Percentiles rank a stretch among this genome's conserved stretches.
Evolutionary conservation across 176 grass and related monocot species (phyloP).

Genomic region (Thalia dealbata): DNA sequence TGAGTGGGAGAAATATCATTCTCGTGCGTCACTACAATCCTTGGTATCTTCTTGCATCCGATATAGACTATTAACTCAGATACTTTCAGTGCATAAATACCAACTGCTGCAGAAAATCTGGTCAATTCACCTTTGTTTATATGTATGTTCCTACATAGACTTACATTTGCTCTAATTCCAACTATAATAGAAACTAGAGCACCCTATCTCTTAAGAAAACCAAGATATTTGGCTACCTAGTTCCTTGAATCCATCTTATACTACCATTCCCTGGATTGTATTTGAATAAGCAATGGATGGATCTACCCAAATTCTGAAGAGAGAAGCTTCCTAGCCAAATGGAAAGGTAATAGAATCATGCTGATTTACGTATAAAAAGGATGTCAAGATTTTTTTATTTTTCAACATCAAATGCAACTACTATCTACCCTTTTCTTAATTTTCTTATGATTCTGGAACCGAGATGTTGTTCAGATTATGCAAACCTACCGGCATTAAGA

Average conservation of each 20-base stretch:
- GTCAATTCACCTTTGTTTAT: background rate
- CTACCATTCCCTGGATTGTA: too few relatives aligned
- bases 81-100: background rate
- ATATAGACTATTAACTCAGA: background rate
- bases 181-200: background rate
- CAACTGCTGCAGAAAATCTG: background rate
- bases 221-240: too few relatives aligned
- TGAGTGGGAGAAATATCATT: background rate
- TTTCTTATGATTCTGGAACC: background rate
- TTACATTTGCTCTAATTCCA: background rate
- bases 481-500: background rate
- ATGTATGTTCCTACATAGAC: background rate
- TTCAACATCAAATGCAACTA: too few relatives aligned
- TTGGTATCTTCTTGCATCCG: background rate
- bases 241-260: background rate
- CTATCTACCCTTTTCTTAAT: too few relatives aligned
- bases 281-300: too few relatives aligned
- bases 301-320: too few relatives aligned
- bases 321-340: background rate
- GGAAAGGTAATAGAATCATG: too few relatives aligned
- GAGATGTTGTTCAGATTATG: background rate
- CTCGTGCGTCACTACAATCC: background rate
- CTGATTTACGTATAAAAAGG: background rate
- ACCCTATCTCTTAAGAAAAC: background rate
- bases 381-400: background rate